Conservation (phyloP, 108 stramenopile species). For the Stephanodiscus minutulus region DNA sequence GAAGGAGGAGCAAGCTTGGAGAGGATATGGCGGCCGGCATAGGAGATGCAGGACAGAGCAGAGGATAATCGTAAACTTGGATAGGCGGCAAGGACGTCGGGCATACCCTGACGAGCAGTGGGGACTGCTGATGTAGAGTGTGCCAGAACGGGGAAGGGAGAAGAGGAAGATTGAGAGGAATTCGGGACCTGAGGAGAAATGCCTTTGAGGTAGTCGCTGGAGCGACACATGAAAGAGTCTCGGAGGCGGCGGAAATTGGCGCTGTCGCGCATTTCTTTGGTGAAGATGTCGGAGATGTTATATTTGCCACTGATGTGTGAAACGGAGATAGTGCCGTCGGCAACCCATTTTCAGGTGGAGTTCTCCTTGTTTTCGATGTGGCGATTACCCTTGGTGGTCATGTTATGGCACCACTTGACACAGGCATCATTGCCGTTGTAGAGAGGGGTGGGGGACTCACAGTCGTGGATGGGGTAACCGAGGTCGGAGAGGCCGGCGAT, state of each 20-base stretch:
- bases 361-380: constrained; percentile 16
- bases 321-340: too few species aligned
- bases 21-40: too few species aligned
- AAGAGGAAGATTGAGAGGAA: too few species aligned
- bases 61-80: too few species aligned
- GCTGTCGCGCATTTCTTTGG: constrained; percentile 3
- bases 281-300: constrained; percentile 8
- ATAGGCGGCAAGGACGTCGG: too few species aligned
- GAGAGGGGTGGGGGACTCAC: not conserved
- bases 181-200: too few species aligned
- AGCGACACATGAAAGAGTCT: not conserved
- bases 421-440: constrained; percentile 29
- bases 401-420: constrained; percentile 10
- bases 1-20: too few species aligned
- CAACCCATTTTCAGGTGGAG: not conserved
- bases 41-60: too few species aligned
- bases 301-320: constrained; percentile 10
- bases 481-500: not conserved
- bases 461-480: constrained; percentile 6
- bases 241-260: not conserved
- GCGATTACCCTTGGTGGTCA: constrained; percentile 16
- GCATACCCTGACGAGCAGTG: too few species aligned
- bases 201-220: too few species aligned
- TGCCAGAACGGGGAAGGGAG: too few species aligned
- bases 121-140: too few species aligned